Evolutionary conservation across 1,284 basidiomycete species (phyloP), one percentile per base, ranked within the genome.

Genomic region (Moesziomyces antarcticus): DNA sequence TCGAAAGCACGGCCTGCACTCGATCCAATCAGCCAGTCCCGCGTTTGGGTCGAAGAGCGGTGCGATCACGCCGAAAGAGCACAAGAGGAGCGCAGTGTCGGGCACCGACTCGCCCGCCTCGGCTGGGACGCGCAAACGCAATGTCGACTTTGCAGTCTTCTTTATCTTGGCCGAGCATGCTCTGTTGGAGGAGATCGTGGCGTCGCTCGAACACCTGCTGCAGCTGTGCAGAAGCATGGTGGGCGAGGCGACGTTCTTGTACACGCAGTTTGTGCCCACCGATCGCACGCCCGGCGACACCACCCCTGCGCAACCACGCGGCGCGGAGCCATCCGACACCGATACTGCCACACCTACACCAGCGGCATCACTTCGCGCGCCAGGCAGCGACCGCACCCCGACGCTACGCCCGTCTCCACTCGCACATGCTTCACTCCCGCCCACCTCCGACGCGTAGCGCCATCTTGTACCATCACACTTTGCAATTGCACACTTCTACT

Each of bases 121-220:
- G 5, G 42, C 52, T 9, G 30, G 30, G 16, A 20, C 20, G 9
- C 20, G 37, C 30, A 65, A 47, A 20, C 52, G 43, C 16, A 53
- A 50, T 20, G 43, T 66, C 37, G 66, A 76, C 47, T 73, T 67
- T 37, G 75, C 75, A 21, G 49, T 69, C 45, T 73, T 83, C 21
- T 83, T 75, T 55, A 49, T 80, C 35, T 68, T 83, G 30, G 74
- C 80, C 3, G 81, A 83, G 47, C 81, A 83, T 30, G 62, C 71
- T 3, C 44, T 81, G n/a, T 54, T 83, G 2, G 61, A 69, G 8
- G 72, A 79, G 46, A 68, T 82, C 13, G 68, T 77, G 13, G 50
- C 37, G 1, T 72, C 70, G 27, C 42, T 81, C 13, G 80, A 83
- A 42, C 50, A 35, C 3, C 48, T 83, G 16, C 43, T 81, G 13